phyloP scores from a whole-genome alignment of 768 basidiomycete species.

The Tulasnella sp. region DNA sequence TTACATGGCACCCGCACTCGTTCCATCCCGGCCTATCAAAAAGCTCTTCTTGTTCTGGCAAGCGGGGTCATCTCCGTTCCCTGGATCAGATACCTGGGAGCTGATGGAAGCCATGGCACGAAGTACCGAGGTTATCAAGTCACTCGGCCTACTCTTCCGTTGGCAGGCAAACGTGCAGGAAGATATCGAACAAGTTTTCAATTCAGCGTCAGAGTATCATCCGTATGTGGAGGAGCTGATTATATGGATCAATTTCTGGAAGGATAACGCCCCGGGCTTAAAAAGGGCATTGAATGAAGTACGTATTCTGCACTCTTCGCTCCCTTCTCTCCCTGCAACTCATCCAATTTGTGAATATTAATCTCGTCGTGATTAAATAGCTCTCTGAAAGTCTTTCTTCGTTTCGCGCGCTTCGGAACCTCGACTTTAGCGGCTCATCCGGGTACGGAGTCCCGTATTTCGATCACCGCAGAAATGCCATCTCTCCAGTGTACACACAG shows the following conservation, averaged over 20 bases:
- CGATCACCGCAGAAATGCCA: not conserved
- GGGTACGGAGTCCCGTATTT: not conserved
- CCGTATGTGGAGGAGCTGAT: not conserved
- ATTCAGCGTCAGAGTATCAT: not conserved
- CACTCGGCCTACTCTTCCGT: not conserved
- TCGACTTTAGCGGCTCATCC: conserved; percentile 10
- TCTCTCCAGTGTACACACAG: not conserved
- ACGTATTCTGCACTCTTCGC: not conserved
- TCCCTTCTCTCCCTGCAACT: not conserved
- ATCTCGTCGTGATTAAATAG: not conserved
- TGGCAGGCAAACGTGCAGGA: not conserved
- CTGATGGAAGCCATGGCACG: not conserved
- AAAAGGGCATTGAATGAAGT: not conserved
- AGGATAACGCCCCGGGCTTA: not conserved
- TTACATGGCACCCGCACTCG: not conserved
- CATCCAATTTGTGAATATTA: not conserved
- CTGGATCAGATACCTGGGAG: no score
- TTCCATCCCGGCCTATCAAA: not conserved
- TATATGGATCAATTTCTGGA: not conserved
- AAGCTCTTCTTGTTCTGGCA: not conserved
- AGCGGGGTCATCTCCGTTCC: not conserved
- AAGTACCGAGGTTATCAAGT: not conserved
- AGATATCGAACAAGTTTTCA: not conserved
- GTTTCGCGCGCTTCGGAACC: not conserved
- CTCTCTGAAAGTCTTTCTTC: not conserved